These are phyloP conservation scores for Monosporozyma siamensis DNA, from an alignment of 805 yeast genomes.

Conservation along the genomic window DNA sequence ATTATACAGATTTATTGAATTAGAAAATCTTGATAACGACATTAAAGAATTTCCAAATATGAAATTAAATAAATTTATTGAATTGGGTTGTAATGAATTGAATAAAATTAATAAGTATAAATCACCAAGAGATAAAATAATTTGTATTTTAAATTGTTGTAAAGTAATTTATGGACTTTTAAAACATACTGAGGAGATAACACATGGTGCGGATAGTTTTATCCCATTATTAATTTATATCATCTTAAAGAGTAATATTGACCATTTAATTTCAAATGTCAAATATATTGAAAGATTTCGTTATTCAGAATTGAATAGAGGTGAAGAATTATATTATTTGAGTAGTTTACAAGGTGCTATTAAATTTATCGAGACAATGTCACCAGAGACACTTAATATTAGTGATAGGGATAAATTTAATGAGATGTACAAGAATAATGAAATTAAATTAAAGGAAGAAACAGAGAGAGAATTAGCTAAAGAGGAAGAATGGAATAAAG, in stretches of 20 bases:
- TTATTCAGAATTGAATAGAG: slow-evolving; percentile 60
- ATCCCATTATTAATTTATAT: slow-evolving; percentile 82
- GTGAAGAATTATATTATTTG: slow-evolving; percentile 86
- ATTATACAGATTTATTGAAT: slow-evolving; percentile 63
- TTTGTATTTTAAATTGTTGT: slow-evolving; percentile 84
- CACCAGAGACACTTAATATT: slow-evolving; percentile 49
- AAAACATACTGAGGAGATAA: slow-evolving; percentile 55
- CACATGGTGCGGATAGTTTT: slow-evolving; percentile 87
- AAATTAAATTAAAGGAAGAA: slow-evolving; percentile 31
- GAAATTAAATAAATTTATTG: slow-evolving; percentile 44
- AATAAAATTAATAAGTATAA: slow-evolving; percentile 71
- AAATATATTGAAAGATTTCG: slow-evolving; percentile 81
- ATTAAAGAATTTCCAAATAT: slow-evolving; percentile 27
- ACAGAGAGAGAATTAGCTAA: not conserved
- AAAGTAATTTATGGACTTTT: slow-evolving; percentile 85
- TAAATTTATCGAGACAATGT: slow-evolving; percentile 60
- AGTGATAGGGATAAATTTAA: slow-evolving; percentile 49
- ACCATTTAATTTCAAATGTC: slow-evolving; percentile 63
- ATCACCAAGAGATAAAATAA: slow-evolving; percentile 90
- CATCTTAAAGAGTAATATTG: slow-evolving; percentile 58
- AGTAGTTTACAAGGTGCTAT: slow-evolving; percentile 88
- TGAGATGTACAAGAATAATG: slow-evolving; percentile 37
- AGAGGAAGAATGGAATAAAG: slow-evolving; percentile 10
- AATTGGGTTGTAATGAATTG: slow-evolving; percentile 64
- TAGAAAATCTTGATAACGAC: slow-evolving; percentile 61